Conservation (phyloP, 257 asterid genomes). For the Catharanthus roseus region DNA sequence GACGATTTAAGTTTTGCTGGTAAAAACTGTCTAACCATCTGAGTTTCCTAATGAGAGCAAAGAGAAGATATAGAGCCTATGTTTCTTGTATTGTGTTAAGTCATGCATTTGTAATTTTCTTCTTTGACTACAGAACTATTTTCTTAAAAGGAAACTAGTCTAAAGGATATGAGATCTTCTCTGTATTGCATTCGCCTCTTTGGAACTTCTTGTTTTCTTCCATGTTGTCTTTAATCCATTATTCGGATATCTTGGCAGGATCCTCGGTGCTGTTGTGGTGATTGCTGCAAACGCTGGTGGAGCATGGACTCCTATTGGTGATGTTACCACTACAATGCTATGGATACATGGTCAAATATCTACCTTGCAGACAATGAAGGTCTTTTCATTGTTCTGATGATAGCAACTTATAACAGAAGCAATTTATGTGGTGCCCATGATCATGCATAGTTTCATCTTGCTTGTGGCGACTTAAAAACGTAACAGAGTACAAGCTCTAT, state of each 20-base stretch:
- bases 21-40: neutral
- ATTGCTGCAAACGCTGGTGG: conserved; percentile 99
- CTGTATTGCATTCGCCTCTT: neutral
- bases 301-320: conserved; percentile 99
- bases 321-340: conserved; percentile 96
- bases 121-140: neutral
- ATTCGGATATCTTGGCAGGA: conserved; percentile 39
- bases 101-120: neutral
- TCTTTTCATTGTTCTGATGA: conserved; percentile 23
- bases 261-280: conserved; percentile 91
- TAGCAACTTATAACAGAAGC: neutral
- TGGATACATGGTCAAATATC: conserved; percentile 99
- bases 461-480: neutral
- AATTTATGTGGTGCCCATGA: neutral
- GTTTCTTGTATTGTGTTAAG: neutral
- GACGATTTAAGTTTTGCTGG: neutral
- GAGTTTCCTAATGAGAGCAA: neutral
- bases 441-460: neutral
- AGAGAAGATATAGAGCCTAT: neutral
- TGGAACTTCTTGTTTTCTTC: neutral
- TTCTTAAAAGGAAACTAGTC: neutral
- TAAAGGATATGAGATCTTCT: neutral
- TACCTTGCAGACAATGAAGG: conserved; percentile 92
- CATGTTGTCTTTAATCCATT: conserved; percentile 4
- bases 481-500: neutral